Conservation (phyloP, 176 grass and related monocot species). For the Oryza meyeriana region DNA sequence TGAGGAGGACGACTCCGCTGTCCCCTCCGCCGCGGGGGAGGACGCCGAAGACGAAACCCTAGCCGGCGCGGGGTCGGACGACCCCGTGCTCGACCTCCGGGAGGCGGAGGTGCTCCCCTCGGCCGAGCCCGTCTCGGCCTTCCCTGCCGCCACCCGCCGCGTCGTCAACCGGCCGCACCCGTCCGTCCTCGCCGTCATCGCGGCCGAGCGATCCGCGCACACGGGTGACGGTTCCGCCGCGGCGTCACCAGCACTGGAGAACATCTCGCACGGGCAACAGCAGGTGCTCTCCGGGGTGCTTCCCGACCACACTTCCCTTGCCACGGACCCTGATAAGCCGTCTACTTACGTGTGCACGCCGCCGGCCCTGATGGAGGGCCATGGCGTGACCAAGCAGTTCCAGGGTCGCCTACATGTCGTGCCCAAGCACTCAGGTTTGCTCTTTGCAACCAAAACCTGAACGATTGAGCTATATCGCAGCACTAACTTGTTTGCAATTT, state of each 20-base stretch:
- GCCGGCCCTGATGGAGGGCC: slow-evolving; percentile 75
- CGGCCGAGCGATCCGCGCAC: slow-evolving; percentile 42
- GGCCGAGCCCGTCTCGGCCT: slow-evolving; percentile 47
- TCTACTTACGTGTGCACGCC: slow-evolving; percentile 72
- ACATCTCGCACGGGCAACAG: slow-evolving; percentile 80
- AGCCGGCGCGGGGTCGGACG: not conserved
- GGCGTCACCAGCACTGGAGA: slow-evolving; percentile 43
- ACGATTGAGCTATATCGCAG: not conserved
- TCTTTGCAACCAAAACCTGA: not conserved
- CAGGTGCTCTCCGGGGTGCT: slow-evolving; percentile 65
- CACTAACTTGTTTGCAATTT: slow-evolving; percentile 5
- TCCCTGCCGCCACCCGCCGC: slow-evolving; percentile 54
- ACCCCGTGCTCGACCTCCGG: slow-evolving; percentile 56
- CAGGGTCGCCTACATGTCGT: slow-evolving; percentile 47
- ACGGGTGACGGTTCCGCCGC: not conserved
- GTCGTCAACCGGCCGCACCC: slow-evolving; percentile 66
- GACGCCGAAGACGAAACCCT: not conserved
- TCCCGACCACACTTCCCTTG: slow-evolving; percentile 60
- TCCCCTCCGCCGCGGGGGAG: not conserved
- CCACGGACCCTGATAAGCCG: slow-evolving; percentile 47
- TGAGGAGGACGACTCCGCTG: slow-evolving; percentile 21
- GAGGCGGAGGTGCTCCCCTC: slow-evolving; percentile 63
- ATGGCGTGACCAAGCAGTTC: slow-evolving; percentile 57
- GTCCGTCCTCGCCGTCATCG: slow-evolving; percentile 58
- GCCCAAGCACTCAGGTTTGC: slow-evolving; percentile 72